Conservation (phyloP, 352 stramenopile species). For the Phytophthora cactorum region DNA sequence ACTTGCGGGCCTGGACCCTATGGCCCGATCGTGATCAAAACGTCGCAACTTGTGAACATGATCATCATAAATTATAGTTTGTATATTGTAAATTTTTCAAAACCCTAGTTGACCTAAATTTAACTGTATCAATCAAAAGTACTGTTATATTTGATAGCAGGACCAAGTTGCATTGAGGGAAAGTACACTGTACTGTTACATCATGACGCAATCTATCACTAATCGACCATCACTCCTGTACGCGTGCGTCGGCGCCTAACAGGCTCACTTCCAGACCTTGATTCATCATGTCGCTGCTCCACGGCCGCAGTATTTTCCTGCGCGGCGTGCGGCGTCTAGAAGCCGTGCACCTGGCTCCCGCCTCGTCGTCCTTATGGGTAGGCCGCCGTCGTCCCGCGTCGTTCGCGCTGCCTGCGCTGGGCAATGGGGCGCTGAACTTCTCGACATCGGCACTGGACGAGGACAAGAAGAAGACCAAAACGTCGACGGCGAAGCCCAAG, state of each 20-base stretch:
- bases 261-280: constrained; percentile 1
- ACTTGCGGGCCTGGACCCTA: too few species aligned
- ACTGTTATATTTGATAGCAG: not conserved
- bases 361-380: not conserved
- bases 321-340: constrained; percentile 41
- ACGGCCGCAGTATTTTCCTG: constrained; percentile 48
- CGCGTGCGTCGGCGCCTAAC: not conserved
- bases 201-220: not conserved
- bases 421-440: constrained; percentile 38
- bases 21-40: too few species aligned
- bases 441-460: constrained; percentile 37
- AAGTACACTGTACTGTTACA: too few species aligned
- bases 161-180: not conserved
- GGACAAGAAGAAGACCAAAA: constrained; percentile 28
- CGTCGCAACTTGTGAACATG: too few species aligned
- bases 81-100: too few species aligned
- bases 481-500: constrained; percentile 8
- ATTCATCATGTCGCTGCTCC: constrained; percentile 45
- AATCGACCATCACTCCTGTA: constrained; percentile 5
- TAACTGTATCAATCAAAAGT: not conserved
- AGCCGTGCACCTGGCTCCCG: constrained; percentile 23
- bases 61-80: too few species aligned
- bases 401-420: constrained; percentile 20
- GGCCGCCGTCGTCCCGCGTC: constrained; percentile 5
- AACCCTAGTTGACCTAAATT: too few species aligned